Evolutionary conservation across 495 filamentous ascomycete species (phyloP), one percentile per base, ranked within the genome.

Genomic region (Penicillium crystallinum): DNA sequence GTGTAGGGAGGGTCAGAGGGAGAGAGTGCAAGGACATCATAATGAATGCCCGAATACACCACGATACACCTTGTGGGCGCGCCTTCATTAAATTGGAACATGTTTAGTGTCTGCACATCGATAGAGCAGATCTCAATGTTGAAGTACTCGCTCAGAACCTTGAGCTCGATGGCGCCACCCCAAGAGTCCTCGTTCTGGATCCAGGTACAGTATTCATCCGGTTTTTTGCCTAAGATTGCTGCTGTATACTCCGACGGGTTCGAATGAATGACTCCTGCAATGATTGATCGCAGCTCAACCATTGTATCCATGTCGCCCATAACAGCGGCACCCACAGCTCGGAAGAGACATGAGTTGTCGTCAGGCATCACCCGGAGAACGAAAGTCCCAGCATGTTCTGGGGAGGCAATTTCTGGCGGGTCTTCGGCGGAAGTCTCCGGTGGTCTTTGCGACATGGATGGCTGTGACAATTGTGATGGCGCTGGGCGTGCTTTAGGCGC

Each of bases 321-420:
- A 17, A 96, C 78, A 3, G 89, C 88, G 45, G 83, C 85, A 46
- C 85, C 84, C 21, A 97, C 80, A 0, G 95, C 93, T 9, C 90
- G 87, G 68, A 97, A 98, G 53, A 97, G 83, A 68, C 93, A 98
- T 38, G 83, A 88, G 68, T 97, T 97, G 65, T 98, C 93, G 63
- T 97, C 93, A 9, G 91, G 89, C 93, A 98, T 97, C 30, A 97
- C 89, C 2, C 93, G 85, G 5, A 97, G 81, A 25, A 96, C 84
- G 22, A 91, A 70, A 0, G 81, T 88, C 22, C 83, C 83, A 9
- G 72, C 72, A 46, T 81, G 82, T 18, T 77, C 71, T 19, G 83
- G 75, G 3, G 89, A 71, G 0, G 81, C 72, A n/a, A 89, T 63
- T 59, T 89, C 86, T 0, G 88, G 88, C 6, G 87, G 81, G 57